Conservation (phyloP, 441 rosid species). For the Arabidopsis lyrata region DNA sequence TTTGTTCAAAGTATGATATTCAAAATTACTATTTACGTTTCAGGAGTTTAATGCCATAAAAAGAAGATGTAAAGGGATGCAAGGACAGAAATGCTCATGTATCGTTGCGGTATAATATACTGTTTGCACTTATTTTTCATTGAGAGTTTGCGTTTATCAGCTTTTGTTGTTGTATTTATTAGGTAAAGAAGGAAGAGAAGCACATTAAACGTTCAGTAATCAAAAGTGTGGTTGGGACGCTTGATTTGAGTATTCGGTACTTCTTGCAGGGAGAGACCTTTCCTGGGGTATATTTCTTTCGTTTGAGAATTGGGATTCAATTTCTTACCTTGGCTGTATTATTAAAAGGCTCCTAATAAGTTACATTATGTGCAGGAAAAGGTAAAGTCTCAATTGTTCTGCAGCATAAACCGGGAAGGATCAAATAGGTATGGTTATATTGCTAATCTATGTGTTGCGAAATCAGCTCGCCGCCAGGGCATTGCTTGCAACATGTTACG, state of each 20-base stretch:
- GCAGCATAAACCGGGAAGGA: conserved; percentile 52
- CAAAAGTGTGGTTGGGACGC: conserved; percentile 92
- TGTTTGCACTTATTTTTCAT: background rate
- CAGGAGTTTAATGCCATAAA: conserved; percentile 90
- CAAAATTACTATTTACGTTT: background rate
- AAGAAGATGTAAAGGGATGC: conserved; percentile 55
- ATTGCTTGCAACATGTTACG: conserved; percentile 80
- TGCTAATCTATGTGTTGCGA: conserved; percentile 74
- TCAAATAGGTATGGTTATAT: conserved; percentile 72
- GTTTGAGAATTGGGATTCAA: conserved; percentile 14
- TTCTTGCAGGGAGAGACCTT: conserved; percentile 79
- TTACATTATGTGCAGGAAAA: conserved; percentile 59
- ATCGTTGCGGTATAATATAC: conserved; percentile 63
- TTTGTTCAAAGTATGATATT: background rate
- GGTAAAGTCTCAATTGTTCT: conserved; percentile 61
- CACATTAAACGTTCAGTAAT: conserved; percentile 65
- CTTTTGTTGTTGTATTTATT: conserved; percentile 33
- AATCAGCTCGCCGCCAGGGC: conserved; percentile 86
- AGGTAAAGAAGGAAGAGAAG: conserved; percentile 73
- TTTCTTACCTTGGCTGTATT: background rate
- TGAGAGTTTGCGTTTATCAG: conserved; percentile 5
- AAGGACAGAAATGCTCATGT: conserved; percentile 65
- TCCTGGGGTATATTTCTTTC: conserved; percentile 69
- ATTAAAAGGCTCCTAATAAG: conserved; percentile 11
- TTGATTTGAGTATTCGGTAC: conserved; percentile 71